Evolutionary conservation across 2,329 filamentous ascomycete species (phyloP), one percentile per base, ranked within the genome.

Genomic region (Cercospora sp.): DNA sequence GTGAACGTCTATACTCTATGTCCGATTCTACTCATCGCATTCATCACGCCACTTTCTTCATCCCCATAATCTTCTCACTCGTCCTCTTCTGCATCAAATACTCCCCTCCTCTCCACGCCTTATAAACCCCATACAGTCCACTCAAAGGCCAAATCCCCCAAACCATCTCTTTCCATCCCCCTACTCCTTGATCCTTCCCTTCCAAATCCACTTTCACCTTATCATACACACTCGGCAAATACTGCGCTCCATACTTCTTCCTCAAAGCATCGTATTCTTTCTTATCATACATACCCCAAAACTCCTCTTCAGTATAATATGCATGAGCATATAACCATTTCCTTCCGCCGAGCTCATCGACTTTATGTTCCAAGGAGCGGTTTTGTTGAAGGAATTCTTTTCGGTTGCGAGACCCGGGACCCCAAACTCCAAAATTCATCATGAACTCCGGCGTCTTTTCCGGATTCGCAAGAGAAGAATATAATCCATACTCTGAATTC

Each of bases 281-380:
- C 53, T 81, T 79, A 60, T 87, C 83, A 77, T 91, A 91, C 62
- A 88, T 82, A 36, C 80, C 74, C 89, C 89, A 91, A 79, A 91
- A 93, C 75, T 91, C 87, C 0, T 85, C 81, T 75, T 91, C 86
- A n/a, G 86, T 85, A 78, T 95, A 95, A 81, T 93, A 96, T 0
- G 91, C 90, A 75, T 94, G 91, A 2, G 92, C 92, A 79, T 97
- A 96, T 12, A 96, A 82, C 90, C 92, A 95, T 82, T 96, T 96
- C 82, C 91, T 87, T 2, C 92, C 93, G 58, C 89, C 89, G 0
- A 95, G 85, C 71, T 88, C 84, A 59, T 83, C 82, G 3, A 94
- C 86, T 75, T 90, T 90, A 20, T 82, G 80, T 80, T 96, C 93
- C 20, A 96, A 84, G 53, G 84, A 84, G 33, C 90, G 86, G 79